A percentile compares a stretch with the other conserved stretches of the same genome.
Evolutionary conservation across 371 early-diverging fungal genomes (phyloP).

Genomic region (Mortierella sp.): DNA sequence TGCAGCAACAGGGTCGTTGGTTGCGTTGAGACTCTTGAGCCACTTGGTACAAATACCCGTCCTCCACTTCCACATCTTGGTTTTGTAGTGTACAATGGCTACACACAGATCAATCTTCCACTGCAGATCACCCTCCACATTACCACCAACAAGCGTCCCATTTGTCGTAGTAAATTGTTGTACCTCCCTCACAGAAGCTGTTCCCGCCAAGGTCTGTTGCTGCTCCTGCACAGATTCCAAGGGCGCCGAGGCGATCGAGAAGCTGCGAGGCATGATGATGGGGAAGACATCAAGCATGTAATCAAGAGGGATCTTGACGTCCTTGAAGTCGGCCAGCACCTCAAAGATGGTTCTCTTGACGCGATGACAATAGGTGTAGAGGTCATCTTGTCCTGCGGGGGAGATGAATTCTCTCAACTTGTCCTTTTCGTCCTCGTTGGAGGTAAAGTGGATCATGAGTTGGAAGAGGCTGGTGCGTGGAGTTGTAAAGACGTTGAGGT

Average conservation of each 20-base stretch:
- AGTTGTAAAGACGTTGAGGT: slow-evolving; percentile 87
- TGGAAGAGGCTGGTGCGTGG: slow-evolving; percentile 94
- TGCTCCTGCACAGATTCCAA: slow-evolving; percentile 33
- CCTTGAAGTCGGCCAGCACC: slow-evolving; percentile 86
- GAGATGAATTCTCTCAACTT: slow-evolving; percentile 85
- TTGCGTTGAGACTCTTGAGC: slow-evolving; percentile 63
- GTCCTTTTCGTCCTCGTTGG: slow-evolving; percentile 79
- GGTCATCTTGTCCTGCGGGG: slow-evolving; percentile 89
- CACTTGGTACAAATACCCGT: slow-evolving; percentile 89
- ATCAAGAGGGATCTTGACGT: slow-evolving; percentile 78
- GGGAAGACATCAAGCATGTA: slow-evolving; percentile 91
- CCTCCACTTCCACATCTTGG: slow-evolving; percentile 77
- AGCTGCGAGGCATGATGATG: slow-evolving; percentile 80
- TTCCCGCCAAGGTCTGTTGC: not conserved
- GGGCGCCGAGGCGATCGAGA: slow-evolving; percentile 84
- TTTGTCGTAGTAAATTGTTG: slow-evolving; percentile 18
- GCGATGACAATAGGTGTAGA: slow-evolving; percentile 86
- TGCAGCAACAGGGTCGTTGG: slow-evolving; percentile 53
- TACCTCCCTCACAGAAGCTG: too few species aligned
- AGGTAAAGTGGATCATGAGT: slow-evolving; percentile 83
- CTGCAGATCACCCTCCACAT: slow-evolving; percentile 43
- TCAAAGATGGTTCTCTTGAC: slow-evolving; percentile 86
- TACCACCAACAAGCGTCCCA: slow-evolving; percentile 17
- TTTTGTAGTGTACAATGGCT: slow-evolving; percentile 90
- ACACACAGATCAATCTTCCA: slow-evolving; percentile 79